A percentile compares a stretch with the other conserved stretches of the same genome.
Evolutionary conservation across 2,329 filamentous ascomycete species (phyloP).

Genomic region (Penicillium sp.): DNA sequence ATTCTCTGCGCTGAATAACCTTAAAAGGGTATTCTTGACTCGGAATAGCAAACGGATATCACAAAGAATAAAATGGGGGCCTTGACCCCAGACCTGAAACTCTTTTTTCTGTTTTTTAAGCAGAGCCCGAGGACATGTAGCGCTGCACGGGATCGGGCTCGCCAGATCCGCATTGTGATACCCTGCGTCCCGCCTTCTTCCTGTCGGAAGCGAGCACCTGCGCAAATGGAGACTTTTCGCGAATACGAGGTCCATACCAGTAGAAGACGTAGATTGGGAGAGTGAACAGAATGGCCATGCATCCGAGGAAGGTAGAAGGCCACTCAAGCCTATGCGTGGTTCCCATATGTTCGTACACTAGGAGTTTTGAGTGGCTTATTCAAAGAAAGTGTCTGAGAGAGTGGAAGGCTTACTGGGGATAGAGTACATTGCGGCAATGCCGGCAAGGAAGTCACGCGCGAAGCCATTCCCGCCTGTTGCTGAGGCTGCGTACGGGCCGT

Average conservation of each 20-base stretch:
- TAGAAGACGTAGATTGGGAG: constrained; percentile 62
- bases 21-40: not conserved
- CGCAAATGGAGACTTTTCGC: constrained; percentile 58
- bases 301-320: constrained; percentile 57
- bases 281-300: constrained; percentile 57
- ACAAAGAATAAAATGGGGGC: not conserved
- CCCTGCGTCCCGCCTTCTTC: constrained; percentile 25
- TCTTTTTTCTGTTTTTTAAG: too few relatives aligned
- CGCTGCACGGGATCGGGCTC: constrained; percentile 23
- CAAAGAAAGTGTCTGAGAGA: not conserved
- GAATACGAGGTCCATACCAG: constrained; percentile 55
- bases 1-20: not conserved
- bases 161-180: constrained; percentile 25
- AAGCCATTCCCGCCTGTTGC: constrained; percentile 63
- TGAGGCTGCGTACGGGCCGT: constrained; percentile 59
- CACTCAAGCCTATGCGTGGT: constrained; percentile 50
- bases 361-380: not conserved
- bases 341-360: constrained; percentile 48
- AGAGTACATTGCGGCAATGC: constrained; percentile 56
- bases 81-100: not conserved
- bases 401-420: constrained; percentile 41
- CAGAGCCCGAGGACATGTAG: constrained; percentile 13
- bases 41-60: not conserved
- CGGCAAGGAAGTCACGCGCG: constrained; percentile 59
- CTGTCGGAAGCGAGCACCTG: constrained; percentile 52